A percentile compares a stretch with the other conserved stretches of the same genome.
Conservation (phyloP, 108 stramenopile genomes). For the Fragilariopsis cylindrus region DNA sequence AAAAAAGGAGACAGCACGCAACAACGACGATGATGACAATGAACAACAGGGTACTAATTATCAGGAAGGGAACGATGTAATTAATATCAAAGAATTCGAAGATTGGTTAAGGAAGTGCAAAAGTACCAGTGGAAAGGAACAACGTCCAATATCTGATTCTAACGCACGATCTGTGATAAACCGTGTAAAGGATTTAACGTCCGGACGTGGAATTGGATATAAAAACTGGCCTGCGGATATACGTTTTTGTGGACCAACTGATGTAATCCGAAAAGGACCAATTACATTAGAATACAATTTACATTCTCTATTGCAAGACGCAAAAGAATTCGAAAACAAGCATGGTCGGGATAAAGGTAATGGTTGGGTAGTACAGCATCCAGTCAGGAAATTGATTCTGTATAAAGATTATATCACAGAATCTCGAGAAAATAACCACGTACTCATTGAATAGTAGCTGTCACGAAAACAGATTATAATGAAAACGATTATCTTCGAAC, state of each 20-base stretch:
- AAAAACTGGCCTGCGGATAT: slow-evolving; percentile 16
- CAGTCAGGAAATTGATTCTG: slow-evolving; percentile 26
- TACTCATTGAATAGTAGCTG: too few species aligned
- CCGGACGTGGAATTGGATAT: slow-evolving; percentile 7
- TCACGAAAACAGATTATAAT: too few species aligned
- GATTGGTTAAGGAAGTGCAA: background rate
- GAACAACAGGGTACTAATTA: too few species aligned
- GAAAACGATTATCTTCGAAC: too few species aligned
- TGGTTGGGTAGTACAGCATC: slow-evolving; percentile 41
- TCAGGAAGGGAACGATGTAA: background rate
- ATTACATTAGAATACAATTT: slow-evolving; percentile 7
- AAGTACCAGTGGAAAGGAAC: background rate
- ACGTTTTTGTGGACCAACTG: background rate
- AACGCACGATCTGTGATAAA: background rate
- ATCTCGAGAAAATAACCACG: too few species aligned
- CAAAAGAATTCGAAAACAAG: slow-evolving; percentile 21
- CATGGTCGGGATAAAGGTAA: slow-evolving; percentile 34
- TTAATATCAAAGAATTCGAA: background rate
- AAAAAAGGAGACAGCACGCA: too few species aligned
- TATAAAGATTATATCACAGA: slow-evolving; percentile 16
- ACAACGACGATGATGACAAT: too few species aligned
- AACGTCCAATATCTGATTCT: background rate
- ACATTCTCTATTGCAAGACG: slow-evolving; percentile 19
- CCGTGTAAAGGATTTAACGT: background rate
- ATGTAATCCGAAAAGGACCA: background rate